These are phyloP conservation scores for Metschnikowia aberdeeniae DNA, from an alignment of 805 yeast species.

Conservation along the genomic window DNA sequence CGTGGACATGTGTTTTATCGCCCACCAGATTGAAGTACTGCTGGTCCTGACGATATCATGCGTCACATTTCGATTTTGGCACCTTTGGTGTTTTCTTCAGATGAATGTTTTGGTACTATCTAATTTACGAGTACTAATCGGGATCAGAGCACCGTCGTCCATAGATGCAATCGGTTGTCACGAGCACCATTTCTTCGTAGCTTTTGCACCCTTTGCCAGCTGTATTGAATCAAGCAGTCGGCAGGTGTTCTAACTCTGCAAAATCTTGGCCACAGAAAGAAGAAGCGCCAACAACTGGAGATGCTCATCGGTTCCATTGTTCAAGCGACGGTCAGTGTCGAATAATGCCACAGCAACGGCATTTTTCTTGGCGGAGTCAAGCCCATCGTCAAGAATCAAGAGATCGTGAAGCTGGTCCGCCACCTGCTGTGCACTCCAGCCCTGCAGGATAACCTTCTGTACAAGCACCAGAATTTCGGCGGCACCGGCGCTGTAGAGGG, in stretches of 20 bases:
- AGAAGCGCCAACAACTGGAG: slow-evolving; percentile 68
- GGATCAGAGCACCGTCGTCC: too few species aligned
- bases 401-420: slow-evolving; percentile 67
- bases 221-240: too few species aligned
- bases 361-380: slow-evolving; percentile 56
- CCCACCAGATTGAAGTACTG: too few species aligned
- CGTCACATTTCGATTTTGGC: too few species aligned
- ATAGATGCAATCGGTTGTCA: too few species aligned
- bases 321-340: slow-evolving; percentile 67
- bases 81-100: too few species aligned
- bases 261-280: slow-evolving; percentile 18
- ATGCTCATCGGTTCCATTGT: slow-evolving; percentile 88
- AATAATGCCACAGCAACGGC: slow-evolving; percentile 61
- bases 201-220: too few species aligned
- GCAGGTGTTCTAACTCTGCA: background rate
- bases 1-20: too few species aligned
- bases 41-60: too few species aligned
- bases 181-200: too few species aligned
- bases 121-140: too few species aligned
- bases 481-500: slow-evolving; percentile 25
- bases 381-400: slow-evolving; percentile 52
- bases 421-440: slow-evolving; percentile 77
- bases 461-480: slow-evolving; percentile 38
- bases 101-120: too few species aligned
- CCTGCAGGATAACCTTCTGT: slow-evolving; percentile 53